These are phyloP conservation scores for Nitzschia palea DNA, from an alignment of 108 stramenopile genomes.

Conservation along the genomic window DNA sequence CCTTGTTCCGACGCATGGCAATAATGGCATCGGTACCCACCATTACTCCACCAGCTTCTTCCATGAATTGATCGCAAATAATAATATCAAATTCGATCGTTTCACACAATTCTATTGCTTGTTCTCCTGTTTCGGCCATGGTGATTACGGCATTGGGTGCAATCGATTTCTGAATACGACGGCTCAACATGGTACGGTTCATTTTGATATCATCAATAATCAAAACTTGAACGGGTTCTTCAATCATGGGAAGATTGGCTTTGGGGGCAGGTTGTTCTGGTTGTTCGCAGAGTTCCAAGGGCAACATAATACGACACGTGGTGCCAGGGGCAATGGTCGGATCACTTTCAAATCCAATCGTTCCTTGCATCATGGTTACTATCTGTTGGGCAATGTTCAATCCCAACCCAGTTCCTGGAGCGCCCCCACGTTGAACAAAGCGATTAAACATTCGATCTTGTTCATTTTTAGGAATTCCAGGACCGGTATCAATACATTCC, in stretches of 20 bases:
- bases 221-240: conserved; percentile 21
- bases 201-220: conserved; percentile 43
- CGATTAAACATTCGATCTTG: conserved; percentile 49
- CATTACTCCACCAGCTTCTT: conserved; percentile 45
- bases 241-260: not conserved
- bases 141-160: conserved; percentile 22
- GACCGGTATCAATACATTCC: conserved; percentile 55
- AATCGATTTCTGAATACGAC: conserved; percentile 27
- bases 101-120: conserved; percentile 31
- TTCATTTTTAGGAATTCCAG: conserved; percentile 51
- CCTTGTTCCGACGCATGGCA: conserved; percentile 25
- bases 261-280: not conserved
- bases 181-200: conserved; percentile 40
- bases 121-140: conserved; percentile 35
- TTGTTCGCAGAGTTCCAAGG: conserved; percentile 15
- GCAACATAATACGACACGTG: conserved; percentile 32
- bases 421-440: conserved; percentile 51
- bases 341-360: conserved; percentile 39
- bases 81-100: conserved; percentile 33
- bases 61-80: conserved; percentile 46
- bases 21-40: conserved; percentile 38
- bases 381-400: conserved; percentile 46
- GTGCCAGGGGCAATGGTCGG: conserved; percentile 38
- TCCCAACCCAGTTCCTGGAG: conserved; percentile 55
- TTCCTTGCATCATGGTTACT: conserved; percentile 29